Evolutionary conservation across 805 yeast species (phyloP), one percentile per base, ranked within the genome.

Genomic region (Starmerella bombi): DNA sequence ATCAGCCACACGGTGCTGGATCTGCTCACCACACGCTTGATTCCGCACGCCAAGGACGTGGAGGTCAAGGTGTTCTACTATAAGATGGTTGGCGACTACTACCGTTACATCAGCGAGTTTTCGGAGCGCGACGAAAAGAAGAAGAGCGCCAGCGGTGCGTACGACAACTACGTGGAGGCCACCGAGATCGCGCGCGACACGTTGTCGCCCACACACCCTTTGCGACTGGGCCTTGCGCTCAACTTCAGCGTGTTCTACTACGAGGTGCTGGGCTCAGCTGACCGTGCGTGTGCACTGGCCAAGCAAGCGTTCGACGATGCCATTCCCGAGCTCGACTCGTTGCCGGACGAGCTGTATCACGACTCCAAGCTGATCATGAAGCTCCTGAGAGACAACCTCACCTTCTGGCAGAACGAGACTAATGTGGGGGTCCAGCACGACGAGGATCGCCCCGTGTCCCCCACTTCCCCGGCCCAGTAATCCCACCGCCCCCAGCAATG

Each of bases 1-100:
- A 86, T 88, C 59, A 85, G 96, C 67, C 93, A 84, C 59, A 96
- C 86, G 63, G 86, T 91, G 58, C 70, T 91, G 59, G 69, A 77
- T 32, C 94, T 88, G 48, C 74, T 91, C 61, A 77, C 84, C 52
- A 72, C 81, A 57, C 93, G 85, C 65, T 77, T 88, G 65, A 84
- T 88, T 58, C 86, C 95, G 53, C 72, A 88, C 49, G 96, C 97
- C 49, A 83, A 80, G 62, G 76, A 94, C 52, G 96, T 96, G 59
- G 98, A 91, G 69, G 85, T 95, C 38, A 85, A 88, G 73, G 97
- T 88, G 42, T 88, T 88, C 67, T 88, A 88, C 74, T 85, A 83
- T 71, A 88, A 88, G 75, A 88, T 88, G 97, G 88, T 88, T 72
- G 98, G 97, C 73, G 98, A 88, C 66, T 88, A 88, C 73, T 94